Evolutionary conservation across 2,329 filamentous ascomycete species (phyloP), one percentile per base, ranked within the genome.

Genomic region (Colletotrichum lupini): DNA sequence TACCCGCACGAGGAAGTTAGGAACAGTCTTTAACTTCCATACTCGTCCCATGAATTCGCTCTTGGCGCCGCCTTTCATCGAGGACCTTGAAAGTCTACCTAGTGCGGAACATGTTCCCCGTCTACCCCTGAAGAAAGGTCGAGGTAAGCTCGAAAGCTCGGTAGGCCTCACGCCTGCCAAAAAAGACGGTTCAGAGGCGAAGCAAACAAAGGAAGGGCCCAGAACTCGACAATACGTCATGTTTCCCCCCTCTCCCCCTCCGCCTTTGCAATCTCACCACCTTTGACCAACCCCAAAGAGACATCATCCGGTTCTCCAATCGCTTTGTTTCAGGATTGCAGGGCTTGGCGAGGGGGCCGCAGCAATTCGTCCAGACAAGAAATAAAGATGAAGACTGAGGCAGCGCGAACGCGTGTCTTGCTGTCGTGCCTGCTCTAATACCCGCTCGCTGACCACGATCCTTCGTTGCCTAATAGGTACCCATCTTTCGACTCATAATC

Each of bases 271-370:
- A 22, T 53, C 28, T 63, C 52, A 46, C 32, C 28, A 55, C 61
- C 61, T 53, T 28, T 5, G 37, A 28, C 46, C 26, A 32, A 32
- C 60, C 19, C 4, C 4, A 65, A 8, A 24, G 30, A 64, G 32
- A 65, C 49, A n/a, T 55, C 49, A 22, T 65, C 62, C 62, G 52
- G 32, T 65, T 65, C 62, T 65, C 52, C 19, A 57, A 22, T 57
- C 16, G 62, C 52, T 57, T 65, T 65, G 62, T 65, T 65, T 65
- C 62, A 65, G 22, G 35, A 24, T 30, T 65, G 62, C 52, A 30
- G 62, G 42, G 32, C 62, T 65, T 65, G 62, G 62, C 62, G 55
- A 42, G 37, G 62, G 62, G 52, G 52, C 61, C n/a, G 28, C 61
- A 53, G 61, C 61, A 64, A 49, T 11, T 49, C 42, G 42, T 35